Conservation (phyloP, 1,284 basidiomycete genomes). For the Gomphus bonarii region DNA sequence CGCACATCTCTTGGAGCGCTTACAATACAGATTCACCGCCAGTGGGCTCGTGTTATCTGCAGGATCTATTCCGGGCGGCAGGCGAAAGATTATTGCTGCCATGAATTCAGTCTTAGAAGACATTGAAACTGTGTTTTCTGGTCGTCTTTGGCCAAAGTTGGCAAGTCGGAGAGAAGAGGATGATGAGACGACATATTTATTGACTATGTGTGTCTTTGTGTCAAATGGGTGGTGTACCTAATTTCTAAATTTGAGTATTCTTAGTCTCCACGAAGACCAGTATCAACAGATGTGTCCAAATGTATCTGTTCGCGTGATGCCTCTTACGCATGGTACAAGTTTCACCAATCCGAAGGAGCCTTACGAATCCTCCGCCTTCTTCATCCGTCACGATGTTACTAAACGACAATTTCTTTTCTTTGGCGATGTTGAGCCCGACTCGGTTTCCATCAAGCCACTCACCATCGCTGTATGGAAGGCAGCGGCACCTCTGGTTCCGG, state of each 20-base stretch:
- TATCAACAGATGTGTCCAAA: slow-evolving; percentile 43
- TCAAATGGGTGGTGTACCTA: background rate
- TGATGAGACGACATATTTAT: slow-evolving; percentile 43
- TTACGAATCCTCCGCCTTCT: slow-evolving; percentile 69
- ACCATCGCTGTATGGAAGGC: slow-evolving; percentile 60
- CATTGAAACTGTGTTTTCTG: slow-evolving; percentile 65
- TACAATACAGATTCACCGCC: background rate
- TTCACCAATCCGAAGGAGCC: slow-evolving; percentile 24
- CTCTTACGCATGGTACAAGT: slow-evolving; percentile 61
- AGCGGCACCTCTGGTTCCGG: slow-evolving; percentile 51
- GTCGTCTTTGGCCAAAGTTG: slow-evolving; percentile 74
- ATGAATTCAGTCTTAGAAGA: slow-evolving; percentile 52
- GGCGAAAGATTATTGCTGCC: slow-evolving; percentile 56
- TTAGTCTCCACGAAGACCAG: slow-evolving; percentile 18
- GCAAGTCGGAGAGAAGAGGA: slow-evolving; percentile 62
- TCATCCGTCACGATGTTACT: slow-evolving; percentile 51
- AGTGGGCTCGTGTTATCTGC: slow-evolving; percentile 61
- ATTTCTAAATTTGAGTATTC: background rate
- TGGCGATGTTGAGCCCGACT: slow-evolving; percentile 76
- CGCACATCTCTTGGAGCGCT: background rate
- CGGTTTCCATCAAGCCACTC: slow-evolving; percentile 41
- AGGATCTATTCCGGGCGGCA: slow-evolving; percentile 48
- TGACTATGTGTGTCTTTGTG: slow-evolving; percentile 35
- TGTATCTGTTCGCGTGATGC: slow-evolving; percentile 56
- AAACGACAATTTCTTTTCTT: slow-evolving; percentile 69